These are phyloP conservation scores for Begonia masoniana DNA, from an alignment of 306 rosid species.

Conservation along the genomic window DNA sequence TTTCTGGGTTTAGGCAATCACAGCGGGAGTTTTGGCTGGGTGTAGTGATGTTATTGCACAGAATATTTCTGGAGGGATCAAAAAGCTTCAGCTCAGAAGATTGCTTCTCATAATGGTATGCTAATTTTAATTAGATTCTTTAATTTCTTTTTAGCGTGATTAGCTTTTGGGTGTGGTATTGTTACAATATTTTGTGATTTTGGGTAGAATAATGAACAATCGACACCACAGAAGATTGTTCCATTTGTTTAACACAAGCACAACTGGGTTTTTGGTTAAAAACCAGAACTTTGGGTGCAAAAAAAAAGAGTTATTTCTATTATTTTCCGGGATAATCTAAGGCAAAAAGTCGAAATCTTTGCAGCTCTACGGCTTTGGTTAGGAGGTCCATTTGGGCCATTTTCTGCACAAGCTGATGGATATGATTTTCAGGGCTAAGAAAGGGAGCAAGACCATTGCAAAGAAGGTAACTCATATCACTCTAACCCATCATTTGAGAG, in stretches of 20 bases:
- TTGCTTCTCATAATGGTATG: conserved; percentile 62
- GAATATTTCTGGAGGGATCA: conserved; percentile 78
- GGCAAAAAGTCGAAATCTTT: conserved; percentile 8
- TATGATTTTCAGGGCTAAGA: conserved; percentile 59
- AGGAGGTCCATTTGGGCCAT: conserved; percentile 92
- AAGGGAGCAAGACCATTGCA: conserved; percentile 56
- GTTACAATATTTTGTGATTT: no score
- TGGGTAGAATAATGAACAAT: no score
- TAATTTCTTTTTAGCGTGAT: background rate
- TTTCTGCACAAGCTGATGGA: conserved; percentile 87
- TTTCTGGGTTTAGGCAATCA: conserved; percentile 50
- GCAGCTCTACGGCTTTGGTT: conserved; percentile 88
- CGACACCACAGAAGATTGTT: no score
- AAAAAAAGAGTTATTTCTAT: no score
- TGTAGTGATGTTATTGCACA: conserved; percentile 73
- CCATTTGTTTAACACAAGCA: no score
- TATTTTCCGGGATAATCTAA: no score
- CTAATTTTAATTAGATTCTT: background rate
- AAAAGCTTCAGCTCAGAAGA: conserved; percentile 76
- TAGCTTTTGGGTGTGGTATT: background rate
- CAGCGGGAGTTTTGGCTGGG: conserved; percentile 74
- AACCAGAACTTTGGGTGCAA: no score
- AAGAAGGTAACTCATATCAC: conserved; percentile 41
- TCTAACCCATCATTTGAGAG: no score
- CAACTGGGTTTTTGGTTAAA: no score